Percentiles rank a stretch among this genome's conserved stretches.
Evolutionary conservation across 495 filamentous ascomycete genomes (phyloP).

Genomic region (Recurvomyces mirabilis): DNA sequence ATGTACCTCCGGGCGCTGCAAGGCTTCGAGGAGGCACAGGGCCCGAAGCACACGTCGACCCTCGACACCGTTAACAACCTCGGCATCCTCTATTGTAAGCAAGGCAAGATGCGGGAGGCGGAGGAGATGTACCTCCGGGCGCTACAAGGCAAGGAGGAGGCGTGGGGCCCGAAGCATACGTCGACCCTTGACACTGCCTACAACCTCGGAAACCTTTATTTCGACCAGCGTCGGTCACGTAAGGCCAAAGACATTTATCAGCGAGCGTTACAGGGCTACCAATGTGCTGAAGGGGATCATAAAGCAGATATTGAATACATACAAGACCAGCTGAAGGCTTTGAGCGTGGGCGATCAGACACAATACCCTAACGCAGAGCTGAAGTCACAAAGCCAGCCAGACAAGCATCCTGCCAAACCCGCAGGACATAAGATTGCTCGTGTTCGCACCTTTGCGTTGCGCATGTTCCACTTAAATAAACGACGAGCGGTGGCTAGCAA

Average conservation of each 20-base stretch:
- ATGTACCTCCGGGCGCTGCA: constrained; percentile 21
- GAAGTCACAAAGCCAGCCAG: too few relatives aligned
- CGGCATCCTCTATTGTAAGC: constrained; percentile 14
- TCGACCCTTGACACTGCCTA: constrained; percentile 7
- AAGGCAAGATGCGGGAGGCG: constrained; percentile 30
- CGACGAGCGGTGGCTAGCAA: too few relatives aligned
- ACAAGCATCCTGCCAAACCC: too few relatives aligned
- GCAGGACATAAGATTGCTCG: too few relatives aligned
- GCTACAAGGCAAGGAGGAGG: constrained; percentile 10
- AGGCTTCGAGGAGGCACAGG: constrained; percentile 9
- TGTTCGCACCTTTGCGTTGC: too few relatives aligned
- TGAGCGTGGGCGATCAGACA: neutral
- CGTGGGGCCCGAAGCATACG: constrained; percentile 5
- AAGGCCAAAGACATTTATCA: neutral
- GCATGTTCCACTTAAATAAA: too few relatives aligned
- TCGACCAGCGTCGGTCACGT: neutral
- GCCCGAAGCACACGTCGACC: constrained; percentile 10
- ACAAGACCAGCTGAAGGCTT: neutral
- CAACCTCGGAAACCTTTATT: neutral
- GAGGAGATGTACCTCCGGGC: constrained; percentile 26
- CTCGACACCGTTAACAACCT: constrained; percentile 1
- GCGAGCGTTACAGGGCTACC: neutral
- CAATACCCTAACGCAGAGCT: too few relatives aligned
- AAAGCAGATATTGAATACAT: neutral
- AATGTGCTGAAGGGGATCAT: neutral